phyloP scores from a whole-genome alignment of 2,329 filamentous ascomycete species.

The Paracoccidioides brasiliensis region DNA sequence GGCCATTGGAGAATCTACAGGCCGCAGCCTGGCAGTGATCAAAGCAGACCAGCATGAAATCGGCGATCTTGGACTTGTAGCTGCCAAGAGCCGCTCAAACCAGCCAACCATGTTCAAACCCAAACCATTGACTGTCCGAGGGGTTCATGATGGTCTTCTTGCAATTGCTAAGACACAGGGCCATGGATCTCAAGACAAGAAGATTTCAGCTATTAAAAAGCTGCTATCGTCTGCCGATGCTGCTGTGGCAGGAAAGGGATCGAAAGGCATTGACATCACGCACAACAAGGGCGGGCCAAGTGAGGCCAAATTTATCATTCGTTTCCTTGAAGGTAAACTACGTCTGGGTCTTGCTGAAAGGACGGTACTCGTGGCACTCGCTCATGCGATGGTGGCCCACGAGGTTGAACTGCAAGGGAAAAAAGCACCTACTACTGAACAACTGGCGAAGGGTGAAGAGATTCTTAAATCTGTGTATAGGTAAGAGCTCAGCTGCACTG shows the following conservation, averaged over 20 bases:
- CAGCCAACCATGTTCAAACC: constrained; percentile 98
- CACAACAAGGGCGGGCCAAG: constrained; percentile 89
- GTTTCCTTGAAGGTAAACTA: constrained; percentile 89
- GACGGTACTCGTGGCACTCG: constrained; percentile 78
- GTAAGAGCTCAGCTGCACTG: constrained; percentile 30
- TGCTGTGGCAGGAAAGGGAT: constrained; percentile 52
- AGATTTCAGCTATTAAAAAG: constrained; percentile 93
- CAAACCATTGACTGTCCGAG: constrained; percentile 72
- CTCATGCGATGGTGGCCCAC: constrained; percentile 76
- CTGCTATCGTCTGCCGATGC: constrained; percentile 82
- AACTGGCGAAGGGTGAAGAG: constrained; percentile 71
- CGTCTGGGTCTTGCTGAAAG: constrained; percentile 82
- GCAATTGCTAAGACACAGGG: constrained; percentile 76
- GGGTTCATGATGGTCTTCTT: constrained; percentile 79
- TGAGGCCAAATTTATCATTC: constrained; percentile 86
- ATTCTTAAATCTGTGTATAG: constrained; percentile 85
- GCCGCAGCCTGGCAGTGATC: constrained; percentile 74
- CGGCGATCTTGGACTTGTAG: constrained; percentile 85
- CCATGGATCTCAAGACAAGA: constrained; percentile 75
- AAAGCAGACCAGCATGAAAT: constrained; percentile 95
- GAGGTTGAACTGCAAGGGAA: constrained; percentile 58
- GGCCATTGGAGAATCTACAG: constrained; percentile 87
- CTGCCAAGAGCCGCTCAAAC: constrained; percentile 86
- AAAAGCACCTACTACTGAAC: constrained; percentile 57
- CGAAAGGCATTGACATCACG: constrained; percentile 59